Evolutionary conservation across 2,329 filamentous ascomycete species (phyloP).

Genomic region (Seiridium cupressi): DNA sequence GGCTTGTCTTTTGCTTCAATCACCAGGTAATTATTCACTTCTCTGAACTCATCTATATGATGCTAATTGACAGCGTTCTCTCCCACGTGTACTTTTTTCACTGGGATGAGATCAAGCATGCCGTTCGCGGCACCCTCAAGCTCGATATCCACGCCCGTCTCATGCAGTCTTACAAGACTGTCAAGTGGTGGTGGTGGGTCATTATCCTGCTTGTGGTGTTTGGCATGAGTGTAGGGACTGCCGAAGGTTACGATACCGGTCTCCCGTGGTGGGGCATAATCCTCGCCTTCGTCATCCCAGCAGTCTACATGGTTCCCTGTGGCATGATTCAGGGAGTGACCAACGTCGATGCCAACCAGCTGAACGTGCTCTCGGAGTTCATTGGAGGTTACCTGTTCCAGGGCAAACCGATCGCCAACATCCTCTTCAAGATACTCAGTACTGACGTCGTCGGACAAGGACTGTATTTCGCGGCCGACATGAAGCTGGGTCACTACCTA

Average conservation of each 20-base stretch:
- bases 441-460: constrained; percentile 40
- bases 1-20: constrained; percentile 27
- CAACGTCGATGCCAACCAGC: constrained; percentile 46
- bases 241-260: constrained; percentile 36
- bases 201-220: constrained; percentile 29
- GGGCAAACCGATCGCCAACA: constrained; percentile 44
- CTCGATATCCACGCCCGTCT: constrained; percentile 41
- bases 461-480: constrained; percentile 44
- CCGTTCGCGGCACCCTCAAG: constrained; percentile 23
- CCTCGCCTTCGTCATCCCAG: constrained; percentile 40
- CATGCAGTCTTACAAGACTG: constrained; percentile 35
- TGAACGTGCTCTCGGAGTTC: constrained; percentile 46
- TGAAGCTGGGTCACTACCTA: constrained; percentile 51
- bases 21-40: constrained; percentile 18
- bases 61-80: constrained; percentile 19
- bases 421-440: constrained; percentile 41
- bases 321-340: constrained; percentile 47
- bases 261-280: constrained; percentile 44
- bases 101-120: constrained; percentile 43
- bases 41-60: background rate
- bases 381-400: constrained; percentile 46
- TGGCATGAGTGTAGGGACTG: constrained; percentile 22
- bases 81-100: constrained; percentile 43
- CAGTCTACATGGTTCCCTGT: constrained; percentile 43
- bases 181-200: constrained; percentile 45